A percentile compares a stretch with the other conserved stretches of the same genome.
These are phyloP conservation scores for Boletus fagicola DNA, from an alignment of 768 basidiomycete genomes.

Conservation along the genomic window DNA sequence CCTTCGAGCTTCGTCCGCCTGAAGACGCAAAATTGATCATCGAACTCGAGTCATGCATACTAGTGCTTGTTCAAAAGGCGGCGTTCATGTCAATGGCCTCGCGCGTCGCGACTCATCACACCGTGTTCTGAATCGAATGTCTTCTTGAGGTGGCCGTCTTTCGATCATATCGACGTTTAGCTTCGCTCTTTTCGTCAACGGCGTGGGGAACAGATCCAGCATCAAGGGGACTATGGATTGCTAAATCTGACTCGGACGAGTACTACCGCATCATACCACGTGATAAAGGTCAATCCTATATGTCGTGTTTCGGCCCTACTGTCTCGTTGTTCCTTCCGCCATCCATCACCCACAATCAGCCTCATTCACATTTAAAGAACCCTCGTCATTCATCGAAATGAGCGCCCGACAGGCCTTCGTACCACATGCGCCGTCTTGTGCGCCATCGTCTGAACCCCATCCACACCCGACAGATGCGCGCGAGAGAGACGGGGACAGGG, in stretches of 20 bases:
- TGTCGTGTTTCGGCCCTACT: not conserved
- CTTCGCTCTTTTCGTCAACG: not conserved
- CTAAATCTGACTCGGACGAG: not conserved
- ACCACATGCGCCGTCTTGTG: slow-evolving; percentile 20
- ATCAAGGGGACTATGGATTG: not conserved
- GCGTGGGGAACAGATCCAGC: not conserved
- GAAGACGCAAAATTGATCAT: not conserved
- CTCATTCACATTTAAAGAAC: not conserved
- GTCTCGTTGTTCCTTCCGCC: not conserved
- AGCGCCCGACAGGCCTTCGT: slow-evolving; percentile 29
- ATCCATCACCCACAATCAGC: not conserved
- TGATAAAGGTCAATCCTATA: slow-evolving; percentile 9
- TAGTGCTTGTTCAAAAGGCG: not conserved
- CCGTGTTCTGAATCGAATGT: no score
- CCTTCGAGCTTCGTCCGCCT: not conserved
- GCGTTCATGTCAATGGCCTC: no score
- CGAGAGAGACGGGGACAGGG: slow-evolving; percentile 7
- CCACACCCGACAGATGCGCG: not conserved
- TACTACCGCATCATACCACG: slow-evolving; percentile 8
- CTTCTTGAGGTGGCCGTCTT: not conserved
- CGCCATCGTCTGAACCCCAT: slow-evolving; percentile 8
- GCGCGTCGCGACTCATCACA: not conserved
- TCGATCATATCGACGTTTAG: not conserved
- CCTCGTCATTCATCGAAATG: slow-evolving; percentile 11
- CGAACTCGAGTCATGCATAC: not conserved